Evolutionary conservation across 2,329 filamentous ascomycete genomes (phyloP).

Genomic region (Curvularia sp.): DNA sequence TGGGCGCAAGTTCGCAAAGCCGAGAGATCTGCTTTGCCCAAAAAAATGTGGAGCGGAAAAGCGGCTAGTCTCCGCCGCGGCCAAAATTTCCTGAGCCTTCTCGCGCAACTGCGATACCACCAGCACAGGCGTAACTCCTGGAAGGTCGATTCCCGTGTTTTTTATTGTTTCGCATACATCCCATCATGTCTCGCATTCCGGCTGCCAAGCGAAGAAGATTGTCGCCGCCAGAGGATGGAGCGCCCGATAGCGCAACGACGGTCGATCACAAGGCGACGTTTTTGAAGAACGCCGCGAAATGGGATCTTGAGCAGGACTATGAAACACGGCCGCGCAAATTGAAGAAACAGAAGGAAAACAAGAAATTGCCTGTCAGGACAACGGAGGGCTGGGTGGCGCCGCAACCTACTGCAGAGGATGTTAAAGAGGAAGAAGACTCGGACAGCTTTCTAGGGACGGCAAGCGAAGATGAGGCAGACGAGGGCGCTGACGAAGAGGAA

Average conservation of each 20-base stretch:
- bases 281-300: conserved; percentile 77
- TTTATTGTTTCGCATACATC: conserved; percentile 1
- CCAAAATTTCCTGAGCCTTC: conserved; percentile 35
- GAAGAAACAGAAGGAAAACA: conserved; percentile 75
- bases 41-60: conserved; percentile 24
- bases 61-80: conserved; percentile 27
- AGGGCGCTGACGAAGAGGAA: conserved; percentile 49
- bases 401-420: conserved; percentile 45
- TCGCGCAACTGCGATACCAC: conserved; percentile 3
- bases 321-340: conserved; percentile 78
- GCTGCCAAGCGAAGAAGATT: conserved; percentile 49
- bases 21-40: conserved; percentile 14
- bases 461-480: conserved; percentile 59
- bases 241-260: conserved; percentile 21
- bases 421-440: conserved; percentile 63
- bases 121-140: background rate
- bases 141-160: background rate
- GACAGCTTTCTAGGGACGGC: conserved; percentile 69
- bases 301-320: conserved; percentile 93
- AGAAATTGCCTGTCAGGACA: conserved; percentile 85
- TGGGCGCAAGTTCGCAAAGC: conserved; percentile 21
- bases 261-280: conserved; percentile 60
- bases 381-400: conserved; percentile 75
- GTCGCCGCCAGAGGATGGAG: conserved; percentile 45
- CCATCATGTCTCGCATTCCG: conserved; percentile 44